Conservation (phyloP, 306 rosid species). For the barrel medic (Medicago truncatula) region DNA sequence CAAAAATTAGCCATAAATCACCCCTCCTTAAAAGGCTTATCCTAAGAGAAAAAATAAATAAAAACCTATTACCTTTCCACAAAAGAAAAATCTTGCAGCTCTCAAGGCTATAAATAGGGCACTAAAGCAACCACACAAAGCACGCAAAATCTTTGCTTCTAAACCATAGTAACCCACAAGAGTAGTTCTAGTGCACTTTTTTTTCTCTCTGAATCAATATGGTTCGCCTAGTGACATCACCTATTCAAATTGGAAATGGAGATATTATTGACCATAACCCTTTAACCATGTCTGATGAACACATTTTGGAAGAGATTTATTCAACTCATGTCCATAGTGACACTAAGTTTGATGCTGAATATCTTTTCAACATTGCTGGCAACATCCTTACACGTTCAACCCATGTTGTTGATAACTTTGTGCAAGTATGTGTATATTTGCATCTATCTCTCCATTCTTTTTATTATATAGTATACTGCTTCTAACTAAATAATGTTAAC, state of each 20-base stretch:
- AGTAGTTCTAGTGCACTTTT: neutral
- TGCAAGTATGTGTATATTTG: conserved; percentile 41
- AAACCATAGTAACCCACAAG: neutral
- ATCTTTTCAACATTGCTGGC: conserved; percentile 50
- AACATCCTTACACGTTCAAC: conserved; percentile 50
- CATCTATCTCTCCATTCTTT: neutral
- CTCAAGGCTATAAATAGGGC: conserved; percentile 32
- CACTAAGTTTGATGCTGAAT: conserved; percentile 45
- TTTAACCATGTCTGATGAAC: conserved; percentile 50
- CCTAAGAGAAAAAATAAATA: too few relatives aligned
- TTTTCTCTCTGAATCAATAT: conserved; percentile 2
- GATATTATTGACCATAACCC: conserved; percentile 28
- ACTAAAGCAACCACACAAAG: neutral
- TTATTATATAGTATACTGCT: too few relatives aligned
- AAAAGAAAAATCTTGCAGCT: neutral
- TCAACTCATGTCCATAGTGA: conserved; percentile 53
- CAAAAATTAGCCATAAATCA: too few relatives aligned
- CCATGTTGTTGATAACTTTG: conserved; percentile 46
- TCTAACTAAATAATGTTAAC: neutral
- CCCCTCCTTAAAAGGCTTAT: too few relatives aligned
- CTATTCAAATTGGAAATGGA: conserved; percentile 11
- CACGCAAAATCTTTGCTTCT: neutral
- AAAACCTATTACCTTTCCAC: too few relatives aligned
- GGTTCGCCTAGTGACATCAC: conserved; percentile 22
- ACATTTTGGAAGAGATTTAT: conserved; percentile 51